Evolutionary conservation across 805 yeast genomes (phyloP), one percentile per base, ranked within the genome.

Genomic region (Candida wancherniae): DNA sequence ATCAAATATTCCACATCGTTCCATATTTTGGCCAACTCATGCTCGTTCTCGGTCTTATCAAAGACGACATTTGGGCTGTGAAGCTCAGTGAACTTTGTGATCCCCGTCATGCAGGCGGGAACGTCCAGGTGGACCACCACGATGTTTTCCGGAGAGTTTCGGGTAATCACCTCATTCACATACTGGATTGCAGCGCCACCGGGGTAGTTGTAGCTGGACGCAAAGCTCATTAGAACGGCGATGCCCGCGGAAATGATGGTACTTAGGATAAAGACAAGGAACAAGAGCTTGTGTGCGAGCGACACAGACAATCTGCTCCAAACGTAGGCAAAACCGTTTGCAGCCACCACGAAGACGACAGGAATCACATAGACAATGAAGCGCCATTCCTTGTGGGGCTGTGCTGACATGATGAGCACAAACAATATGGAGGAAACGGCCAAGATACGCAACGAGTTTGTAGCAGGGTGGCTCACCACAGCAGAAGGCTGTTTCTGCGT

Each of bases 381-480:
- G 45, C 97, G 72, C 94, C 94, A 85, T 62, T 90, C 97, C 53
- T 90, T 90, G 48, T 90, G 97, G 3, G 92, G 87, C 55, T 84
- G 92, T 30, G 80, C 53, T 0, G 96, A 86, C 71, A 87, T 69
- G 4, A 75, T 47, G 2, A 62, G 39, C n/a, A 87, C 67, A 49
- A 64, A 88, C 10, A 73, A 29, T 1, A 78, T 24, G 0, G 82
- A 60, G 1, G 85, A 63, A 11, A 71, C 37, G 2, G 73, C 64
- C 16, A 79, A 48, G 5, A 77, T 56, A 23, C 72, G 67, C 28
- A 65, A 42, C 3, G 67, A 57, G 39, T 63, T 45, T 9, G 22
- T 19, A 2, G 42, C 36, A 33, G 53, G 20, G 59, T 60, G 19
- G 54, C 61, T 12, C 34, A 27, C 14, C 44, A 33, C 75, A 10